phyloP scores from a whole-genome alignment of 345 rosid genomes.

The Eucalyptus brandiana region DNA sequence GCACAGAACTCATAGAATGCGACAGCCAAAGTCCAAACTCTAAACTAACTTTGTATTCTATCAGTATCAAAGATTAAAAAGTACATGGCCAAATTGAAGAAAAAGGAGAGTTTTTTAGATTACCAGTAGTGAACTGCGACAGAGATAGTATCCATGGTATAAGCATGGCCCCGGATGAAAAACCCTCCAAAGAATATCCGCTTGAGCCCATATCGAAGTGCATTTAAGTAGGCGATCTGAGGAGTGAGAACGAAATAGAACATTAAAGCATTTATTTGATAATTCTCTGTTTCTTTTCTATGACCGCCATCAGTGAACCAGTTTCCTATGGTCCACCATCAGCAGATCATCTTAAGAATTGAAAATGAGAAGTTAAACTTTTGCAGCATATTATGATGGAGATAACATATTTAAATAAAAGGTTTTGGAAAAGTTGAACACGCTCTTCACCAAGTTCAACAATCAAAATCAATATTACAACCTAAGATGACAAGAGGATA shows the following conservation, averaged over 20 bases:
- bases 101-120: neutral
- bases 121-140: slow-evolving; percentile 79
- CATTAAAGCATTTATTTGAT: neutral
- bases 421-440: neutral
- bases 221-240: slow-evolving; percentile 76
- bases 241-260: neutral
- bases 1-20: neutral
- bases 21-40: neutral
- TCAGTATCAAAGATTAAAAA: neutral
- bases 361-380: neutral
- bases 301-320: neutral
- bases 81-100: neutral
- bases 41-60: neutral
- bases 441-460: neutral
- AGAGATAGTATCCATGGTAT: slow-evolving; percentile 77
- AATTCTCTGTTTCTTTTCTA: neutral
- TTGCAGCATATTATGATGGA: neutral
- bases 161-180: slow-evolving; percentile 62
- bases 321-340: neutral
- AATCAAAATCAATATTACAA: neutral
- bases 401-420: neutral
- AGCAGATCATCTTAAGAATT: neutral
- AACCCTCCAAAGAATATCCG: slow-evolving; percentile 75
- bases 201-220: slow-evolving; percentile 77
- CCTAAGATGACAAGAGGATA: neutral